These are phyloP conservation scores for Solanum medicagineum DNA, from an alignment of 257 asterid genomes.

Conservation along the genomic window DNA sequence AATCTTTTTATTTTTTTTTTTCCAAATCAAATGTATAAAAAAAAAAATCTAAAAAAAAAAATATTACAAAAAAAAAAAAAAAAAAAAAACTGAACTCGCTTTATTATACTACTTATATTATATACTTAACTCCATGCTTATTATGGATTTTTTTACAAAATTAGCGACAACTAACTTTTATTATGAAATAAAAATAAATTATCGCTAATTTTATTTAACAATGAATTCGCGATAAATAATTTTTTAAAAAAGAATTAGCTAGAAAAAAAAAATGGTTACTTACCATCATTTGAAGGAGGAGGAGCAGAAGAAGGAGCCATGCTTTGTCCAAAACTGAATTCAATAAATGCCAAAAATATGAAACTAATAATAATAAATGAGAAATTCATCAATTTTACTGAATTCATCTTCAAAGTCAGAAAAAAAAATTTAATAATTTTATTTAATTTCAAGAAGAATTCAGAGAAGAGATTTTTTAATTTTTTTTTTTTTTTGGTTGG, in stretches of 20 bases:
- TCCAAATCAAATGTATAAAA: neutral
- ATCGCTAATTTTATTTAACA: too few relatives aligned
- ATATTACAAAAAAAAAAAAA: rapidly evolving
- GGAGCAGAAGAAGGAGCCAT: constrained; percentile 13
- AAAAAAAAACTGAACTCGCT: neutral
- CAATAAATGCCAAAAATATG: neutral
- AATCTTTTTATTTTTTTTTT: neutral
- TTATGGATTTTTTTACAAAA: too few relatives aligned
- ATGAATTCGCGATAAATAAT: neutral
- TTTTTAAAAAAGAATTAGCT: too few relatives aligned
- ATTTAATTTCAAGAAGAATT: neutral
- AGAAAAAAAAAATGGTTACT: neutral
- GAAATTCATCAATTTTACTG: neutral
- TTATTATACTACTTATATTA: too few relatives aligned
- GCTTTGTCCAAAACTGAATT: constrained; percentile 3
- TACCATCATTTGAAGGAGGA: constrained; percentile 7
- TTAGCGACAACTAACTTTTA: too few relatives aligned
- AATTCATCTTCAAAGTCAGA: neutral
- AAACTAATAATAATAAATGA: neutral
- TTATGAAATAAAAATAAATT: too few relatives aligned
- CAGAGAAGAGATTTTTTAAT: neutral
- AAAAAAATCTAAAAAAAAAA: neutral
- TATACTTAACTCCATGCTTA: too few relatives aligned
- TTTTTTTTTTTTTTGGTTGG: neutral
- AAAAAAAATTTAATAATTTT: neutral